Evolutionary conservation across 202 grass and related monocot species (phyloP), one percentile per base, ranked within the genome.

Genomic region (Schoenoplectus triqueter): DNA sequence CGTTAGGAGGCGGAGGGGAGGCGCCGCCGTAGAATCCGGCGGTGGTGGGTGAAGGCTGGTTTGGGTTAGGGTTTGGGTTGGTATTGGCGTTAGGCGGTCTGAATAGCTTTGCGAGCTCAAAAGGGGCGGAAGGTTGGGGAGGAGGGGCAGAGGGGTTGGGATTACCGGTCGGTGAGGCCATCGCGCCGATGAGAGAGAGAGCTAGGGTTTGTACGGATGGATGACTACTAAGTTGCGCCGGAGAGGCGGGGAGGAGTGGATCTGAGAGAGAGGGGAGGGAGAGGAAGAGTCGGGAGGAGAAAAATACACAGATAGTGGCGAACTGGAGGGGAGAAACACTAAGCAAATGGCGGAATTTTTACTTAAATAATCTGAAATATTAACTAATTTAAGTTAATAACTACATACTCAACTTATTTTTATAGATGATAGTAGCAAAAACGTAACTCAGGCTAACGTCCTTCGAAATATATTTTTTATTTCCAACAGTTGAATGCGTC

Each of bases 141-240:
- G 21, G 86, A 63, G 1, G 10, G 40, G 54, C 41, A 80, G 10
- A 77, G 4, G 14, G 39, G 65, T 86, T 91, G 79, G 92, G 86
- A 47, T 85, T 94, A 61, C 89, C 88, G 61, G 91, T 69, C 0
- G 95, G 95, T 8, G 92, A 90, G 10, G 92, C 92, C 95, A 97
- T 97, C 57, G 66, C 70, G 60, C 13, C 18, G 55, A 85, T 13
- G 48, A 15, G 69, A 87, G 86, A 44, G 13, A 19, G 10, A 39
- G 73, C 39, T 11, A 13, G 47, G 47, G 65, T 40, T 66, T 31
- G 64, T 66, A 20, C 3, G 22, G 54, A 64, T 42, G 18, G 6
- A 3, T 17, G 41, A 31, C 31, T 31, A 31, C 22, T 81, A 81
- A 44, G 13, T 51, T 78, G 64, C 52, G 6, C 54, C 82, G 39